Conservation (phyloP, 495 filamentous ascomycete genomes). For the Aspergillus nidulans region DNA sequence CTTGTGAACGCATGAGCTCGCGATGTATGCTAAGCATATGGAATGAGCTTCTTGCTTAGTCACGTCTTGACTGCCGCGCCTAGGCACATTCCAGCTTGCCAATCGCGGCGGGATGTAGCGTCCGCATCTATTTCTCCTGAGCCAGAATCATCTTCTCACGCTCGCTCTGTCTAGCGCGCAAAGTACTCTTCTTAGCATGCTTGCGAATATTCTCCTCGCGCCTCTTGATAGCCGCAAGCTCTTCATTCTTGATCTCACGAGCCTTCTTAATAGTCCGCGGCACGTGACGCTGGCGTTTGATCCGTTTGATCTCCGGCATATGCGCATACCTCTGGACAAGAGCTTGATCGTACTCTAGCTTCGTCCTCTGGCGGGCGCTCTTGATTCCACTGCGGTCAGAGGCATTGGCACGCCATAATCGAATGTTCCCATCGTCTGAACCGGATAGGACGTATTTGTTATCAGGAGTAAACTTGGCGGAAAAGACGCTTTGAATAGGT, state of each 20-base stretch:
- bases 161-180: constrained; percentile 69
- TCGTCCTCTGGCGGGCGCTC: constrained; percentile 72
- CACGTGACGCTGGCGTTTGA: constrained; percentile 83
- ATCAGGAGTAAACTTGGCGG: constrained; percentile 77
- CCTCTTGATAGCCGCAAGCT: constrained; percentile 79
- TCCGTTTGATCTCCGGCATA: constrained; percentile 93
- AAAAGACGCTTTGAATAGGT: constrained; percentile 62
- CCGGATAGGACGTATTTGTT: constrained; percentile 81
- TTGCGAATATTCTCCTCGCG: constrained; percentile 91
- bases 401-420: constrained; percentile 88
- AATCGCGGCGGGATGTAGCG: background rate
- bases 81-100: background rate
- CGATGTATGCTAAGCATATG: background rate
- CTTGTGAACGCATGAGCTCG: background rate
- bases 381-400: constrained; percentile 81
- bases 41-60: background rate
- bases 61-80: background rate
- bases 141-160: constrained; percentile 90
- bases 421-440: constrained; percentile 88
- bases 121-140: constrained; percentile 56
- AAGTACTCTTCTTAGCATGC: constrained; percentile 71
- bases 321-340: constrained; percentile 81
- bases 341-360: constrained; percentile 88
- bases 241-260: constrained; percentile 89
- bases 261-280: constrained; percentile 97